Percentiles rank a stretch among this genome's conserved stretches.
These are phyloP conservation scores for Pythium utonaiense DNA, from an alignment of 352 stramenopile genomes.

Conservation along the genomic window DNA sequence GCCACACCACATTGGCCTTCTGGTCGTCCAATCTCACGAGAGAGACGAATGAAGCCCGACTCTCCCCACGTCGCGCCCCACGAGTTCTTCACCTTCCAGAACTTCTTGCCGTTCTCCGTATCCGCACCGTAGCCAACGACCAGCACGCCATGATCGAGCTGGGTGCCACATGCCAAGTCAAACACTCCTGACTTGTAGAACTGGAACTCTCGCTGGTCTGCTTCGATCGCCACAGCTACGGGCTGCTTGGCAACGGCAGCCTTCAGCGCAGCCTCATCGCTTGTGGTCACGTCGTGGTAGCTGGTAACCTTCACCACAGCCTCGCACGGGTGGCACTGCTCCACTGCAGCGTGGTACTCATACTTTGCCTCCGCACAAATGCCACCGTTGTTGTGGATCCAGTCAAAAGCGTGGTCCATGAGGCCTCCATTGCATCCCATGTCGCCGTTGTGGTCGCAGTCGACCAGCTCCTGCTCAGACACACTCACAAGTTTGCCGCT, in stretches of 20 bases:
- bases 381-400: constrained; percentile 89
- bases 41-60: constrained; percentile 91
- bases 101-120: constrained; percentile 70
- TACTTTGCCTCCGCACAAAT: constrained; percentile 96
- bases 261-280: constrained; percentile 84
- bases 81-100: constrained; percentile 97
- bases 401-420: constrained; percentile 97
- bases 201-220: constrained; percentile 93
- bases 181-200: constrained; percentile 95
- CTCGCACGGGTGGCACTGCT: constrained; percentile 77
- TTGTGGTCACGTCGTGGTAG: constrained; percentile 83
- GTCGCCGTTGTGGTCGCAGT: constrained; percentile 95
- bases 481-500: constrained; percentile 89
- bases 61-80: constrained; percentile 93
- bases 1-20: constrained; percentile 71
- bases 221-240: constrained; percentile 93
- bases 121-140: constrained; percentile 93
- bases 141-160: constrained; percentile 96
- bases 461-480: constrained; percentile 97
- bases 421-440: constrained; percentile 96
- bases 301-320: constrained; percentile 82
- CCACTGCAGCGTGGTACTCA: constrained; percentile 82
- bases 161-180: constrained; percentile 72
- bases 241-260: constrained; percentile 91
- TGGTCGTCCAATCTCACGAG: constrained; percentile 56